Evolutionary conservation across 805 yeast genomes (phyloP).

Genomic region (Teunomyces funiuensis): DNA sequence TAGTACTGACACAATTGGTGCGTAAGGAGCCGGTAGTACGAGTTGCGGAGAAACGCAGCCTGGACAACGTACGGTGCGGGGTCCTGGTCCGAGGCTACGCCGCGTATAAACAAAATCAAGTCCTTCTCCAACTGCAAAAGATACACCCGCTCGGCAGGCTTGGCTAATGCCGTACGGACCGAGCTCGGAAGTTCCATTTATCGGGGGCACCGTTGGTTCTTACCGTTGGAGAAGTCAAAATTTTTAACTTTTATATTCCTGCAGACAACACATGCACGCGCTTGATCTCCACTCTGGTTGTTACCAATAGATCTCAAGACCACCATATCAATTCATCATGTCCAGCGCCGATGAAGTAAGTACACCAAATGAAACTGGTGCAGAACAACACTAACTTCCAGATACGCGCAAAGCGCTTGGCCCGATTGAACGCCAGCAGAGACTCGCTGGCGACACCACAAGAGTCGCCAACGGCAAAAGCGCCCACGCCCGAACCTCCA

Average conservation of each 20-base stretch:
- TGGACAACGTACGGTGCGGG: slow-evolving; percentile 13
- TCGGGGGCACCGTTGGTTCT: neutral
- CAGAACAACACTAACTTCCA: slow-evolving; percentile 20
- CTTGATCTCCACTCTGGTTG: neutral
- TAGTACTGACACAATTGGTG: slow-evolving; percentile 74
- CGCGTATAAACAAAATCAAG: slow-evolving; percentile 18
- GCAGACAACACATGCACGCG: neutral
- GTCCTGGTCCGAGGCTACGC: slow-evolving; percentile 15
- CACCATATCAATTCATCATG: slow-evolving; percentile 2
- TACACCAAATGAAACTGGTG: neutral
- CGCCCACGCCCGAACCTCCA: slow-evolving; percentile 6
- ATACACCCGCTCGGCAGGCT: slow-evolving; percentile 22
- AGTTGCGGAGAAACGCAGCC: slow-evolving; percentile 50
- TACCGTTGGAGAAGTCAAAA: neutral
- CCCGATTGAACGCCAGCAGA: slow-evolving; percentile 37
- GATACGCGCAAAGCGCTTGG: slow-evolving; percentile 55
- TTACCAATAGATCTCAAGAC: slow-evolving; percentile 14
- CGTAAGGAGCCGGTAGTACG: slow-evolving; percentile 64
- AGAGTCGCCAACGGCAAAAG: slow-evolving; percentile 5
- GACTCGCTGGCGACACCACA: neutral
- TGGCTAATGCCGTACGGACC: slow-evolving; percentile 18
- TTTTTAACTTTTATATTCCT: neutral
- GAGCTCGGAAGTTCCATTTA: slow-evolving; percentile 15
- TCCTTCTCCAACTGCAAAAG: slow-evolving; percentile 22
- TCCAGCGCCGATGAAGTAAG: slow-evolving; percentile 20